Base-by-base conservation (phyloP, 495 filamentous ascomycete species). In the Terfezia boudieri region DNA sequence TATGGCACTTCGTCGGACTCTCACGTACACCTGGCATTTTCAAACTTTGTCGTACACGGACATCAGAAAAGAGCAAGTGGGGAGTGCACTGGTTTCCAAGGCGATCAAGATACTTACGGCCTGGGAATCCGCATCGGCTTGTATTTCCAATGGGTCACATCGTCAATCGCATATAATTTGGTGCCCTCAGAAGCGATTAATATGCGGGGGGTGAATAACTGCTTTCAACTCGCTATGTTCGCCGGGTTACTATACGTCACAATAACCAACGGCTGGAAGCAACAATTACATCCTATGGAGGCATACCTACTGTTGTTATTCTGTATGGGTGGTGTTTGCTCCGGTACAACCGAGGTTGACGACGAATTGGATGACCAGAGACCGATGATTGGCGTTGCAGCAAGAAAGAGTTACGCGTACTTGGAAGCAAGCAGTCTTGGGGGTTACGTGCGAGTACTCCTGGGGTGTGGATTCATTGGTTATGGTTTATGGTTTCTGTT, bases 91-190 rank as follows among this genome's bases (percentile, higher is more conserved):
- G 59, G 55, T 16, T 68, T 68, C 52, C 0, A 4, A 4, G 67
- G 67, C 10, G 61, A 69, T 26, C 32, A 62, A 8, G 68, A 69
- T 38, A 58, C 67, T 9, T 70, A 64, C 32, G 68, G 68, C 1
- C 58, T 67, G 32, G 68, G 68, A 4, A 67, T 70, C 10, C 66
- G 68, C 9, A 59, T 70, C 9, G 68, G 68, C 35, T 63, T 69
- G 51, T 70, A 70, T 51, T 53, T 68, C 2, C 68, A 70, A 55
- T 62, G 58, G 49, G 41, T 69, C 9, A 57, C 68, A 10, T 66
- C 57, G 4, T 59, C 56, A 16, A 53, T 67, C 22, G 56, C 66
- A 23, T 67, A 67, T 51, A 61, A 53, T 49, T 49, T 46, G 14
- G 41, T 46, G 14, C 41, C 41, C 8, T 46, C 41, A 14, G 41